Evolutionary conservation across 345 rosid genomes (phyloP), one percentile per base, ranked within the genome.

Genomic region (Ceriops zippeliana): DNA sequence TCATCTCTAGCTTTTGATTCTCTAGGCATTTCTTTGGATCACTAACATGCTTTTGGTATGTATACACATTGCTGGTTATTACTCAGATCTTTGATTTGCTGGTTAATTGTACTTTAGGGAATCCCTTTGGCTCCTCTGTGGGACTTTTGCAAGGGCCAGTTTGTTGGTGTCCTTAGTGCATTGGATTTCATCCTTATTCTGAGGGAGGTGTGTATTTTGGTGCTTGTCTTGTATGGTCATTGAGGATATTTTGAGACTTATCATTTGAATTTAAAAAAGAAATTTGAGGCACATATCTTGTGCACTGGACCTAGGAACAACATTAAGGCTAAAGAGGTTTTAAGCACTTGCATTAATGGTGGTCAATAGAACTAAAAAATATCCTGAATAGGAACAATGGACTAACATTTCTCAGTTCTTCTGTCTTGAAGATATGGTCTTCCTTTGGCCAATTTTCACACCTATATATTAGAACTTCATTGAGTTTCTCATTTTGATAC

Each of bases 61-160:
- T 51, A 21, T 49, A 51, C 38, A 35, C 19, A 34, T 34, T 22
- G 58, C 51, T 42, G 53, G 57, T 72, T 9, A 21, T 71, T 27
- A 58, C 27, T 57, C 46, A 30, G 26, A 20, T 46, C 35, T 72
- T 7, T 37, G 4, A 22, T 46, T 26, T 38, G 27, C 21, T 52
- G 27, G 46, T 57, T 57, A 42, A 42, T 42, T 42, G 49, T 42
- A 3, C 49, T 82, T 68, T 83, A 90, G 96, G 91, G 90, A 63
- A 77, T 90, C 61, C 91, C 96, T 20, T 56, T 83, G 70, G 96
- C 93, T 83, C 96, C 96, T 77, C 91, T 90, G 0, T 90, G 96
- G 96, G 93, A 90, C 73, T 83, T 73, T 34, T 70, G 67, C 56
- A 80, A 76, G 83, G 86, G 93, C 52, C 85, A 83, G 73, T 88